These are phyloP conservation scores for Colletotrichum orbiculare DNA, from an alignment of 2,329 filamentous ascomycete species.

Conservation along the genomic window DNA sequence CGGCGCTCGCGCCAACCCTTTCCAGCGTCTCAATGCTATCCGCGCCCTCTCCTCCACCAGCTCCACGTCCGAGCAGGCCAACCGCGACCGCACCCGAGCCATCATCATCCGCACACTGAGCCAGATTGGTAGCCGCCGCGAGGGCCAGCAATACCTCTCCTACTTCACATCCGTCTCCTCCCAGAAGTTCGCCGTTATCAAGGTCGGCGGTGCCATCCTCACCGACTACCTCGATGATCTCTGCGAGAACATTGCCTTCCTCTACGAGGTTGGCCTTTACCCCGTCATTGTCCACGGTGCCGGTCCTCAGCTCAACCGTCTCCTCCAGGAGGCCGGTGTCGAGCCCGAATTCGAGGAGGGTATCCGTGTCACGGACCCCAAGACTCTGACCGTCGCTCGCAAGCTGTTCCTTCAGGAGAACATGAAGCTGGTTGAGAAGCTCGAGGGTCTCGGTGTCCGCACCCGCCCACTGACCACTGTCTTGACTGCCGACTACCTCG, in stretches of 20 bases:
- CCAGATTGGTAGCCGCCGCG: slow-evolving; percentile 95
- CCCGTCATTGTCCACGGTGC: slow-evolving; percentile 96
- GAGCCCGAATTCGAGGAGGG: slow-evolving; percentile 97
- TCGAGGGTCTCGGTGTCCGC: slow-evolving; percentile 90
- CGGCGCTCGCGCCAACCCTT: slow-evolving; percentile 41
- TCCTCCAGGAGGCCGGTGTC: slow-evolving; percentile 89
- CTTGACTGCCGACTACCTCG: slow-evolving; percentile 92
- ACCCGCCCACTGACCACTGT: slow-evolving; percentile 92
- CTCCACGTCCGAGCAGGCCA: slow-evolving; percentile 46
- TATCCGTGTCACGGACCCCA: slow-evolving; percentile 93
- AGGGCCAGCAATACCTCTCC: slow-evolving; percentile 96
- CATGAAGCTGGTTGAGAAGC: slow-evolving; percentile 86
- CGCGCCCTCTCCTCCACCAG: slow-evolving; percentile 47
- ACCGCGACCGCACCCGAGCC: slow-evolving; percentile 74
- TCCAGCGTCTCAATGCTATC: slow-evolving; percentile 37
- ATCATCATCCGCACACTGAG: slow-evolving; percentile 92
- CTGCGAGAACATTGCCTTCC: slow-evolving; percentile 87
- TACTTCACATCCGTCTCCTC: slow-evolving; percentile 97
- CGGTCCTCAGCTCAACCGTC: slow-evolving; percentile 92
- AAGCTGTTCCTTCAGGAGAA: slow-evolving; percentile 97
- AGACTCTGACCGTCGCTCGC: slow-evolving; percentile 90
- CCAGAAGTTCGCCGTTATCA: slow-evolving; percentile 98
- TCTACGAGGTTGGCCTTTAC: slow-evolving; percentile 94
- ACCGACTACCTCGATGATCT: slow-evolving; percentile 94
- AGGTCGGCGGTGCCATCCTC: slow-evolving; percentile 95